Evolutionary conservation across 441 rosid genomes (phyloP), one percentile per base, ranked within the genome.

Genomic region (Bocquillonia castaneifolia): DNA sequence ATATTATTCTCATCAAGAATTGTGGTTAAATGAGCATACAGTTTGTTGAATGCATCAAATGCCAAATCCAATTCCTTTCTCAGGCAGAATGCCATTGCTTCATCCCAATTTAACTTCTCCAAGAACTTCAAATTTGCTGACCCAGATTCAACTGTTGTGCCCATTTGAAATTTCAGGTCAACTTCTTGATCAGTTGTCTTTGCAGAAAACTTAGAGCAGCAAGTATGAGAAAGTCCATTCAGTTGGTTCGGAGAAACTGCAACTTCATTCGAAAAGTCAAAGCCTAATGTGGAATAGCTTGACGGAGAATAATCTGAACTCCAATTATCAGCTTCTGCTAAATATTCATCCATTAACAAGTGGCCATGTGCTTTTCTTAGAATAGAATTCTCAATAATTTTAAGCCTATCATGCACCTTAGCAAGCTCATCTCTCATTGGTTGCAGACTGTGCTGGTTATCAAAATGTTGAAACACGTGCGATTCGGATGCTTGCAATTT

Each of bases 241-340:
- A 73, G 51, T 58, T 73, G 52, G 52, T 69, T 65, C 58, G 58
- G 76, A 28, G 70, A 66, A 71, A 67, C 68, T 65, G 59, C 62
- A 59, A 75, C 83, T 69, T 75, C 82, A 59, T 63, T 68, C 67
- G 88, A 85, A 73, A 73, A 77, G 39, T 77, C 90, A 70, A 84
- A 86, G 72, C 76, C 77, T 72, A 85, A 84, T 50, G 85, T 78
- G 50, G 86, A 84, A 83, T 73, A 77, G 78, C 77, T 75, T 71
- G 90, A 84, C 58, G 81, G 76, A 52, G 84, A 86, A 81, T 72
- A 75, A 75, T 80, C 84, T 73, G 81, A 72, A 81, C 82, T 84
- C 83, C 73, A 80, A 55, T 72, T 78, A 72, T 83, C 81, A 68
- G 69, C 79, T 66, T 82, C 85, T 36, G 76, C 77, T 56, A 56